These are phyloP conservation scores for Fraxinus anomala DNA, from an alignment of 257 asterid genomes.

Conservation along the genomic window DNA sequence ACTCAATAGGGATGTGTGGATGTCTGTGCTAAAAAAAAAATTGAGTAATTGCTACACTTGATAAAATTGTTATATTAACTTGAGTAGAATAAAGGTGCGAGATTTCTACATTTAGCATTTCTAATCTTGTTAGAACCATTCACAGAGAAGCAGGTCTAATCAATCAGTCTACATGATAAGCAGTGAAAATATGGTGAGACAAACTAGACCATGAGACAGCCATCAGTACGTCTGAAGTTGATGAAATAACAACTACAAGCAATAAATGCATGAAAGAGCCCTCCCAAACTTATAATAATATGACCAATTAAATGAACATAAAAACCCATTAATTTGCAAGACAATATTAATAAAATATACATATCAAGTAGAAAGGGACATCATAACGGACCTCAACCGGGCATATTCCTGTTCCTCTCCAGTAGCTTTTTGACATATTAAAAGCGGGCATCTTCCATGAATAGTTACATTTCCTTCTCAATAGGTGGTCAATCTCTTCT, in stretches of 20 bases:
- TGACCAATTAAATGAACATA: constrained; percentile 18
- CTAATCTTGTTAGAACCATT: background rate
- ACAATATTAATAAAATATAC: constrained; percentile 15
- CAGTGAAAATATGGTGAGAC: background rate
- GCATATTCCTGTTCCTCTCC: constrained; percentile 87
- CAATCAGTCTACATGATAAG: background rate
- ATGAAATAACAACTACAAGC: background rate
- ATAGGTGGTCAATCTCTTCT: constrained; percentile 48
- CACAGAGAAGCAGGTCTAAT: constrained; percentile 6
- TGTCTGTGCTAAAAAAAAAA: too few species aligned
- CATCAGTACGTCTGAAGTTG: background rate
- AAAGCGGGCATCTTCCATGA: constrained; percentile 75
- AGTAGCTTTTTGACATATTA: constrained; percentile 60
- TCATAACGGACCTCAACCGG: constrained; percentile 54
- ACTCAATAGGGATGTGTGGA: too few species aligned
- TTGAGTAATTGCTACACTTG: background rate
- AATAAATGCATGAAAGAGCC: background rate
- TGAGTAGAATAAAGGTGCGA: constrained; percentile 8
- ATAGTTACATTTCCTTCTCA: constrained; percentile 66
- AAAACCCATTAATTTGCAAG: constrained; percentile 7
- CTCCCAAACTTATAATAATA: background rate
- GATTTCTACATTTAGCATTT: constrained; percentile 10
- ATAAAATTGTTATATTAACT: background rate
- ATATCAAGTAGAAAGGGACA: constrained; percentile 13
- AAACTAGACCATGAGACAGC: constrained; percentile 1